A percentile compares a stretch with the other conserved stretches of the same genome.
These are phyloP conservation scores for Fusarium tanahbumbuense DNA, from an alignment of 2,329 filamentous ascomycete genomes.

Conservation along the genomic window DNA sequence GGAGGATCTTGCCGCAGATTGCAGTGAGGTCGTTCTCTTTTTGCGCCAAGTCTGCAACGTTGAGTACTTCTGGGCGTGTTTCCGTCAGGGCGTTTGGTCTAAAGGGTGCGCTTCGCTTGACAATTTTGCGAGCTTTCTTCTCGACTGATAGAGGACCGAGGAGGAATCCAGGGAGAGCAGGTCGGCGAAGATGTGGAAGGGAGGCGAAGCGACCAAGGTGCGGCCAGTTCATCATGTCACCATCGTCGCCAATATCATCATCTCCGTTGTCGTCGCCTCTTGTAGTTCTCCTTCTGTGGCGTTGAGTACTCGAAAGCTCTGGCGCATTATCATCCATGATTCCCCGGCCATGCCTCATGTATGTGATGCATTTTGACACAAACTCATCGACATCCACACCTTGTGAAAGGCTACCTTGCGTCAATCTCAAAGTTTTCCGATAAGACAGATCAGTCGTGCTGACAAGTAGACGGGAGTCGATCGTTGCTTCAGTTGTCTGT, in stretches of 20 bases:
- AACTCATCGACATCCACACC: slow-evolving; percentile 93
- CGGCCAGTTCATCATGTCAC: slow-evolving; percentile 86
- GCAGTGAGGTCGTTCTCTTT: slow-evolving; percentile 83
- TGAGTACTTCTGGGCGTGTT: slow-evolving; percentile 81
- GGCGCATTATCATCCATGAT: slow-evolving; percentile 63
- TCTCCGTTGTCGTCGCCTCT: slow-evolving; percentile 62
- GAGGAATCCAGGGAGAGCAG: slow-evolving; percentile 83
- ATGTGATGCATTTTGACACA: slow-evolving; percentile 87
- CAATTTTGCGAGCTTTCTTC: slow-evolving; percentile 79
- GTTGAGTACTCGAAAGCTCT: slow-evolving; percentile 63
- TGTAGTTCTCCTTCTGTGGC: slow-evolving; percentile 54
- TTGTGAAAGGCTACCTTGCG: slow-evolving; percentile 76
- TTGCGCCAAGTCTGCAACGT: slow-evolving; percentile 77
- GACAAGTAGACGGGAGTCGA: slow-evolving; percentile 89
- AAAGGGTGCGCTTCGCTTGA: slow-evolving; percentile 77
- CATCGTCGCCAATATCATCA: slow-evolving; percentile 75
- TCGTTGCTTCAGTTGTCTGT: slow-evolving; percentile 89
- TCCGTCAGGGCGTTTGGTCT: slow-evolving; percentile 75
- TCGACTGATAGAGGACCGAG: slow-evolving; percentile 90
- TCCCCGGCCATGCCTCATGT: slow-evolving; percentile 78
- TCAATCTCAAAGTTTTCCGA: slow-evolving; percentile 79
- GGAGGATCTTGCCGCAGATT: slow-evolving; percentile 80
- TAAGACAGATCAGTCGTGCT: slow-evolving; percentile 82
- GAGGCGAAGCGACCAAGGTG: slow-evolving; percentile 83
- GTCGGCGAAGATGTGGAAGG: slow-evolving; percentile 77